Percentiles rank a stretch among this genome's conserved stretches.
Evolutionary conservation across 2,329 filamentous ascomycete genomes (phyloP).

Genomic region (Gyromitra esculenta): DNA sequence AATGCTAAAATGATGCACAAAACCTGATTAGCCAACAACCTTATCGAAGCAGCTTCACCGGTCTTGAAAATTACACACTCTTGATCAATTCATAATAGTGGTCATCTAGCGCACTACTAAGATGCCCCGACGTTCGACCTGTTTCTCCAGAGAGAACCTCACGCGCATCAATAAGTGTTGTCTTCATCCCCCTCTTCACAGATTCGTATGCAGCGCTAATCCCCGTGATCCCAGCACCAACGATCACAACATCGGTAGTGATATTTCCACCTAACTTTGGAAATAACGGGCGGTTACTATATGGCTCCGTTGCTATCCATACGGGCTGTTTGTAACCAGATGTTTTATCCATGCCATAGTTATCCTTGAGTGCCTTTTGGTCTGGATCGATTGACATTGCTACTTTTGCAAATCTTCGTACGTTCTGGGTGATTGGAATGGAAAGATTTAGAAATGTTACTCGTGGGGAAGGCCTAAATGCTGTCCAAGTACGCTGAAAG

Average conservation of each 20-base stretch:
- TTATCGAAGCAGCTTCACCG: background rate
- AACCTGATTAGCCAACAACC: background rate
- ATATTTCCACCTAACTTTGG: conserved; percentile 62
- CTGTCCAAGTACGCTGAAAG: background rate
- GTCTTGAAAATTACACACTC: conserved; percentile 56
- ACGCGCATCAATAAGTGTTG: conserved; percentile 67
- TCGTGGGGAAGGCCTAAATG: conserved; percentile 6
- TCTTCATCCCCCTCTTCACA: conserved; percentile 64
- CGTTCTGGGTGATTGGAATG: background rate
- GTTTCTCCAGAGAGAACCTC: conserved; percentile 68
- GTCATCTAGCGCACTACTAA: conserved; percentile 68
- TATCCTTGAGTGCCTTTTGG: conserved; percentile 12
- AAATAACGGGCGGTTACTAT: conserved; percentile 63
- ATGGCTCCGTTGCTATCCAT: conserved; percentile 66
- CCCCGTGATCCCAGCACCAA: conserved; percentile 67
- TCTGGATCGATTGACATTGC: conserved; percentile 9
- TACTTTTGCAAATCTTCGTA: conserved; percentile 13
- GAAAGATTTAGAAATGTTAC: background rate
- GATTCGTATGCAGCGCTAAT: conserved; percentile 67
- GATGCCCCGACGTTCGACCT: conserved; percentile 67
- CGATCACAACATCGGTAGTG: conserved; percentile 65
- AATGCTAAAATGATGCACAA: conserved; percentile 60
- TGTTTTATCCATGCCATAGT: conserved; percentile 59
- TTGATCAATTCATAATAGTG: conserved; percentile 65
- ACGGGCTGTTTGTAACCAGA: conserved; percentile 66